Base-by-base conservation (phyloP, 441 rosid genomes). In the Pelargonium australe region DNA sequence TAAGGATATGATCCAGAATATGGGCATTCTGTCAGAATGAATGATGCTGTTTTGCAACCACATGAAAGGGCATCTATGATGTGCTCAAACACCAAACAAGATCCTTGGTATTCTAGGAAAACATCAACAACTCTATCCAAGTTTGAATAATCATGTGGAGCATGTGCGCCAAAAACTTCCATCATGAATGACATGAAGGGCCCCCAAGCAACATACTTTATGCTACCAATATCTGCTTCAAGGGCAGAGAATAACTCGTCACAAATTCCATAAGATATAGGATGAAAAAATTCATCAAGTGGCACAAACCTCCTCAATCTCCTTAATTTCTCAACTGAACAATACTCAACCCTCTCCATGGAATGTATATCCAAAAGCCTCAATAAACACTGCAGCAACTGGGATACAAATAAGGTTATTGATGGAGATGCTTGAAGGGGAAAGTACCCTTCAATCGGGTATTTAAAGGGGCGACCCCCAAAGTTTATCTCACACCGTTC, bases 401-500 rank as follows among this genome's bases (percentile, higher is more conserved):
- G 83, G 64, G 79, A 65, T 17, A 82, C 92, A 72, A 76, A 87
- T 72, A 73, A 51, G 63, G 75, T 76, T 68, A 68, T 79, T 72
- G 82, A 40, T 2, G 97, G 92, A 70, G 92, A 81, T 72, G 79
- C 83, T 76, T 88, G 89, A 71, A 92, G 90, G 23, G 98, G 95
- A 78, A 79, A 80, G 75, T 84, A 90, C 37, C 90, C 86, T 61
- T 78, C 75, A 25, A 92, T 74, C 4, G 95, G 93, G 75, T 85
- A 85, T 73, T 77, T 90, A 72, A 95, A 95, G 28, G 98, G 98
- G 37, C 80, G 89, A 31, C 84, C 84, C 51, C 99, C 99, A 71
- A 95, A 95, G 74, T 95, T 92, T 63, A 95, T 74, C 74, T 86
- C 95, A 53, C 96, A 92, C 34, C 93, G 79, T 77, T 95, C 99